Base-by-base conservation (phyloP, 345 rosid species). In the Brassica nigra region DNA sequence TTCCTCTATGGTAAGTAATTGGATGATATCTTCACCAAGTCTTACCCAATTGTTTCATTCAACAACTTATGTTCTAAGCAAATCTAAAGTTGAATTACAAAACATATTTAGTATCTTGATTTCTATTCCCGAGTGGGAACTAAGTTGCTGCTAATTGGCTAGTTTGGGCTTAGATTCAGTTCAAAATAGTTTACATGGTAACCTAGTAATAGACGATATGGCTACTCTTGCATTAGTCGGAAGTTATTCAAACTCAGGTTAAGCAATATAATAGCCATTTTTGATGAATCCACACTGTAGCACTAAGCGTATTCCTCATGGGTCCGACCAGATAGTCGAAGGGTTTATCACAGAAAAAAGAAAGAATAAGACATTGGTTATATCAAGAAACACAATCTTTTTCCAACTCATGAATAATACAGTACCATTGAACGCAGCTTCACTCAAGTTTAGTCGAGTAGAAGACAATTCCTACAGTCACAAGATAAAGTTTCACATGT, bases 391-490 rank as follows among this genome's bases (percentile, higher is more conserved):
- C 15, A 5, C 14, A 52, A 66, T 81, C 79, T 76, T 84, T 78
- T 80, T 85, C 92, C 91, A 90, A 52, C 57, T 68, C 72, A 84
- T 83, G 20, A 90, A 71, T 52, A 76, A 76, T 76, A 73, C 76
- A 33, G 74, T 76, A 54, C 79, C 85, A 30, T 86, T 79, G 34
- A 85, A 88, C 36, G 90, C 89, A 33, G 74, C 65, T 44, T 58
- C 44, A 15, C 55, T 68, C 20, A 89, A 83, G 76, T 44, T 58
- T 37, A 15, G 49, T 68, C 20, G 88, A 83, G 76, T 88, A 2
- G 11, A 83, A 85, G 64, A 89, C 33, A 49, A 89, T 84, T 15
- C 94, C 93, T 16, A 92, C 49, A 9, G 91, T 92, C 73, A 85
- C 88, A 62, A 90, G 83, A 83, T 90, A 93, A 28, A 89, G 90